These are phyloP conservation scores for Garcia nutans DNA, from an alignment of 345 rosid genomes.

Conservation along the genomic window DNA sequence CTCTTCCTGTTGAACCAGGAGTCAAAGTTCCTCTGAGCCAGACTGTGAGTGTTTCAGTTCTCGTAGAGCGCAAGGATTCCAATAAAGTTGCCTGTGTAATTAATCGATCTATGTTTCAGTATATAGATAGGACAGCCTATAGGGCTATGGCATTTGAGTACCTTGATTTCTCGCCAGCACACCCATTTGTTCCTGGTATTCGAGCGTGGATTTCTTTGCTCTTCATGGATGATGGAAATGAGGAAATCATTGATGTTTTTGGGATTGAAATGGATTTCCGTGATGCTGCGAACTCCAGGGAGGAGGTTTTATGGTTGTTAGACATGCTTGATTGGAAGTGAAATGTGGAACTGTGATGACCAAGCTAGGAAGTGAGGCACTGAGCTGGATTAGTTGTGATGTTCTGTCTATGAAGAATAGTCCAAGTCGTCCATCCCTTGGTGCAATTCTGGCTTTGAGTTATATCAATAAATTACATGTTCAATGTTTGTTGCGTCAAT, in stretches of 20 bases:
- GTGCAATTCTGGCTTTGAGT: neutral
- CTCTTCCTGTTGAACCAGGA: slow-evolving; percentile 67
- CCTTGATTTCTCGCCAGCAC: slow-evolving; percentile 71
- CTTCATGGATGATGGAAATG: slow-evolving; percentile 63
- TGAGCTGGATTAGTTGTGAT: neutral
- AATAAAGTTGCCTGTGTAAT: slow-evolving; percentile 68
- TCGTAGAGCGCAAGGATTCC: slow-evolving; percentile 70
- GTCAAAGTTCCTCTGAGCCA: slow-evolving; percentile 57
- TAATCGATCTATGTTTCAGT: slow-evolving; percentile 61
- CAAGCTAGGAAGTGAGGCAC: neutral
- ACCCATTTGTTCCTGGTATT: slow-evolving; percentile 73
- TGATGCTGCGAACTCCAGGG: slow-evolving; percentile 74
- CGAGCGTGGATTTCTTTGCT: slow-evolving; percentile 88
- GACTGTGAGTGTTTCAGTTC: slow-evolving; percentile 64
- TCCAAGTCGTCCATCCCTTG: neutral
- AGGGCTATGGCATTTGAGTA: slow-evolving; percentile 81
- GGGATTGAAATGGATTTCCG: slow-evolving; percentile 89
- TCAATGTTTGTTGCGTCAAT: slow-evolving; percentile 19
- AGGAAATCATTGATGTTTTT: slow-evolving; percentile 58
- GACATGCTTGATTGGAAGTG: slow-evolving; percentile 97
- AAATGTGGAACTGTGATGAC: slow-evolving; percentile 19
- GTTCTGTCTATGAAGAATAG: slow-evolving; percentile 11
- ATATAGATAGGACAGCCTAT: slow-evolving; percentile 61
- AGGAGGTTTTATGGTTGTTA: slow-evolving; percentile 88
- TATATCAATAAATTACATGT: slow-evolving; percentile 5